Conservation (phyloP, 2,329 filamentous ascomycete species). For the Apiospora malaysiana region DNA sequence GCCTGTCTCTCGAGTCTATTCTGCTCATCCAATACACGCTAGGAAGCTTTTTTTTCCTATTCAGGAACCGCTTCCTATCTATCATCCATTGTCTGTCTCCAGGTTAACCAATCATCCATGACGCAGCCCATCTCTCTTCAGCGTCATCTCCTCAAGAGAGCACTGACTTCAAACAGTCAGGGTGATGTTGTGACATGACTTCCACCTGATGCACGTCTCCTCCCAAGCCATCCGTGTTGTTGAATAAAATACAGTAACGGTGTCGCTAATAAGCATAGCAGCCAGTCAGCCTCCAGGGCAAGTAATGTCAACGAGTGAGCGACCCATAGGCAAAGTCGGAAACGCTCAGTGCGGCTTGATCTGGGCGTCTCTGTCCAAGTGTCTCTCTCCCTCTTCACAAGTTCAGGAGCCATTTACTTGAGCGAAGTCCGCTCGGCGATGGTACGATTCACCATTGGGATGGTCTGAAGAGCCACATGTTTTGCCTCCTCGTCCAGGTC, state of each 20-base stretch:
- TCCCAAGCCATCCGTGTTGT: not conserved
- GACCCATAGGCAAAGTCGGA: not conserved
- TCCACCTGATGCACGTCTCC: too few relatives aligned
- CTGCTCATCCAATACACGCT: not conserved
- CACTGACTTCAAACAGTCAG: not conserved
- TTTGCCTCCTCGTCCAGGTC: too few relatives aligned
- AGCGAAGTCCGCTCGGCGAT: not conserved
- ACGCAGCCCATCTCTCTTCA: not conserved
- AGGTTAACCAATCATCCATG: not conserved
- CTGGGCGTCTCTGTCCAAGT: not conserved
- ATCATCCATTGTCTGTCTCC: not conserved
- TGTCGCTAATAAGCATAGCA: not conserved
- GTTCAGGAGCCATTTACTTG: not conserved
- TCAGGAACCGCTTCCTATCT: not conserved
- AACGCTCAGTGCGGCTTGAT: too few relatives aligned
- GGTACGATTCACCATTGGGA: not conserved
- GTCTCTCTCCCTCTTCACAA: not conserved
- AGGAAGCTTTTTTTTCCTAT: not conserved
- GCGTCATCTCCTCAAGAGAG: not conserved
- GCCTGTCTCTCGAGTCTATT: not conserved
- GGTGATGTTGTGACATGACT: too few relatives aligned
- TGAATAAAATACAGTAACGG: not conserved
- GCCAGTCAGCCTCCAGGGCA: not conserved
- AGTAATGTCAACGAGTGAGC: not conserved
- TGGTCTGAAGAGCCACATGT: not conserved